phyloP scores from a whole-genome alignment of 2,329 filamentous ascomycete species.

The Clarireedia sp. region DNA sequence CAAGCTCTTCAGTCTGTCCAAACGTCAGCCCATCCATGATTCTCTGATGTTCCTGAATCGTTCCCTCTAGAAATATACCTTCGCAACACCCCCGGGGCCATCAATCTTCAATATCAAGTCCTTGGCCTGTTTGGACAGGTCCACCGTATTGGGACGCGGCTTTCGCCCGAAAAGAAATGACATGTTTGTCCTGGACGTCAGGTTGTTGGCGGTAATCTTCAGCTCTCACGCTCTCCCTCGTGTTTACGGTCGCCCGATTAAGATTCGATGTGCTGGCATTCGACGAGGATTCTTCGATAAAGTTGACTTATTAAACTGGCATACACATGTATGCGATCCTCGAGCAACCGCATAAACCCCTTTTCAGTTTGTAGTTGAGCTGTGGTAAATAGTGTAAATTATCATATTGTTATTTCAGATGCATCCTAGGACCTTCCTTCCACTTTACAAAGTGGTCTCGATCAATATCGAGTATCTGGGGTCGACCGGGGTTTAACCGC shows the following conservation, averaged over 20 bases:
- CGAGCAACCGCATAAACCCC: background rate
- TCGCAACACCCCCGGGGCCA: conserved; percentile 46
- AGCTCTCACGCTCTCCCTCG: conserved; percentile 1
- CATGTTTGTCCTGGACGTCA: conserved; percentile 38
- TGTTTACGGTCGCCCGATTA: conserved; percentile 14
- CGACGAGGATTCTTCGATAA: conserved; percentile 5
- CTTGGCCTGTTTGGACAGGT: conserved; percentile 44
- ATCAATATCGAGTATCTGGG: background rate
- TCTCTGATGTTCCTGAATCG: background rate
- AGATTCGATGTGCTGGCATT: conserved; percentile 11
- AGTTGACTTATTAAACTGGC: background rate
- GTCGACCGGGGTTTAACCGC: conserved; percentile 5
- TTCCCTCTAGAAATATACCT: conserved; percentile 35
- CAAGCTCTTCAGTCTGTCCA: conserved; percentile 72
- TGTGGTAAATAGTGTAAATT: background rate
- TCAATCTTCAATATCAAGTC: conserved; percentile 55
- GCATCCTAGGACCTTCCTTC: conserved; percentile 9
- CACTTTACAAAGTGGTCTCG: background rate
- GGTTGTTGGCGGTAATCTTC: conserved; percentile 8
- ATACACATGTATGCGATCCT: conserved; percentile 4
- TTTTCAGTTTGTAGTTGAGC: conserved; percentile 1
- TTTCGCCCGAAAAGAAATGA: conserved; percentile 61
- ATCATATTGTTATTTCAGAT: conserved; percentile 3
- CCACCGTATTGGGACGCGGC: conserved; percentile 53
- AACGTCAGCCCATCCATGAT: conserved; percentile 16